Conservation (phyloP, 2,329 filamentous ascomycete genomes). For the Neoarthrinium moseri region DNA sequence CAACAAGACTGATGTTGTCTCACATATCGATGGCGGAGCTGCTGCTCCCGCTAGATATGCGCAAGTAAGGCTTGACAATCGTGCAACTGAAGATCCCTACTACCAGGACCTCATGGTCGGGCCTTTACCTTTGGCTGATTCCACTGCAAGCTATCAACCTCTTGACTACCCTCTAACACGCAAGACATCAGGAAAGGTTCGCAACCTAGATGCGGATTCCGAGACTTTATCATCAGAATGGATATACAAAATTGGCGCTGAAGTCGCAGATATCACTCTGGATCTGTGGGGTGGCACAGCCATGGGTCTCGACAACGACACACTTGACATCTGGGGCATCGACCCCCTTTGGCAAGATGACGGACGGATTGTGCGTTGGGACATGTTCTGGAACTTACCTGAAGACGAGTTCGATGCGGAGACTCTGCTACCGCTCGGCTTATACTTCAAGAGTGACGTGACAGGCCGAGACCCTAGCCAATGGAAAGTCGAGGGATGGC, state of each 20-base stretch:
- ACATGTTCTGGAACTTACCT: slow-evolving; percentile 40
- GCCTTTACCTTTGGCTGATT: slow-evolving; percentile 42
- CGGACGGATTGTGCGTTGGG: slow-evolving; percentile 45
- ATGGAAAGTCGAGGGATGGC: slow-evolving; percentile 52
- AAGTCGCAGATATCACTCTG: slow-evolving; percentile 38
- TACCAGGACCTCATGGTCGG: slow-evolving; percentile 47
- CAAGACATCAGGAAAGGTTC: slow-evolving; percentile 34
- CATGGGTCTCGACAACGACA: slow-evolving; percentile 38
- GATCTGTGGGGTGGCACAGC: slow-evolving; percentile 41
- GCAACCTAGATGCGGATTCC: slow-evolving; percentile 36
- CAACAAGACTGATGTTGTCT: slow-evolving; percentile 47
- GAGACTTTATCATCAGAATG: slow-evolving; percentile 28
- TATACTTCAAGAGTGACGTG: slow-evolving; percentile 44
- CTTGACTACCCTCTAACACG: slow-evolving; percentile 42
- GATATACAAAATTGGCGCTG: slow-evolving; percentile 31
- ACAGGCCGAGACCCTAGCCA: slow-evolving; percentile 48
- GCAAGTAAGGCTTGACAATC: slow-evolving; percentile 39
- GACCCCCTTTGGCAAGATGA: slow-evolving; percentile 40
- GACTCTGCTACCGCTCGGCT: slow-evolving; percentile 43
- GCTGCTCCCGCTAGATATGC: slow-evolving; percentile 39
- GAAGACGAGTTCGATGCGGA: slow-evolving; percentile 37
- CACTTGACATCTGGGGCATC: slow-evolving; percentile 35
- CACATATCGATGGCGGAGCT: slow-evolving; percentile 39
- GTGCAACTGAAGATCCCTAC: slow-evolving; percentile 34
- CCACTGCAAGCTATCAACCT: slow-evolving; percentile 34